Evolutionary conservation across 2,329 filamentous ascomycete genomes (phyloP), one percentile per base, ranked within the genome.

Genomic region (Epichloe aotearoae): DNA sequence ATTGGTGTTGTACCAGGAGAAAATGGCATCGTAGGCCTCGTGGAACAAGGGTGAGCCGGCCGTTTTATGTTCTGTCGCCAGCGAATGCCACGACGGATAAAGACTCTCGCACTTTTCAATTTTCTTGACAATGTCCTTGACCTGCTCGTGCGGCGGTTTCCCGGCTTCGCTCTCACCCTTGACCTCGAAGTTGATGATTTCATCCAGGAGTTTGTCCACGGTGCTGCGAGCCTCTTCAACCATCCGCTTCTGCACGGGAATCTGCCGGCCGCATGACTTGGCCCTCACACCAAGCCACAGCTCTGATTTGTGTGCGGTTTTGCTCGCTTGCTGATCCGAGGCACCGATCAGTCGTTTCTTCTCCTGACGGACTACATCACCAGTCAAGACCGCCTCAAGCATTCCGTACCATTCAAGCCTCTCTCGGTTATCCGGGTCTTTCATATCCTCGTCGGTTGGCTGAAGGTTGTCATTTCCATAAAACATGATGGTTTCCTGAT

Each of bases 351-450:
- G 69, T 43, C 93, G 82, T 67, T 95, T 95, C 75, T 98, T 98
- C 70, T 98, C 93, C 67, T 98, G 93, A 61, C 88, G 88, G 52
- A 98, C 91, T 8, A 98, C 93, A 65, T 98, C 93, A 57, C 93
- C 93, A 1, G 90, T 96, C 57, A 98, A 72, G 4, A 98, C 93
- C 14, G 91, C 94, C 53, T 91, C 88, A 51, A 98, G 72, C 93
- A 98, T 98, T 3, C 88, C 88, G 68, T 98, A 90, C 93, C 93
- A 98, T 68, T 98, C 93, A 23, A 98, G 73, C 43, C 91, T 77
- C 67, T 97, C 93, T 54, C 90, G 79, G 62, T 90, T 96, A 55
- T 83, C 82, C 1, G 89, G 86, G 59, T 96, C 86, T 66, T 86
- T 85, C 49, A 97, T 69, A 65, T 98, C 93, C 61, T 97, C 93